Percentiles rank a stretch among this genome's conserved stretches.
These are phyloP conservation scores for Murraya paniculata DNA, from an alignment of 345 rosid genomes.

Conservation along the genomic window DNA sequence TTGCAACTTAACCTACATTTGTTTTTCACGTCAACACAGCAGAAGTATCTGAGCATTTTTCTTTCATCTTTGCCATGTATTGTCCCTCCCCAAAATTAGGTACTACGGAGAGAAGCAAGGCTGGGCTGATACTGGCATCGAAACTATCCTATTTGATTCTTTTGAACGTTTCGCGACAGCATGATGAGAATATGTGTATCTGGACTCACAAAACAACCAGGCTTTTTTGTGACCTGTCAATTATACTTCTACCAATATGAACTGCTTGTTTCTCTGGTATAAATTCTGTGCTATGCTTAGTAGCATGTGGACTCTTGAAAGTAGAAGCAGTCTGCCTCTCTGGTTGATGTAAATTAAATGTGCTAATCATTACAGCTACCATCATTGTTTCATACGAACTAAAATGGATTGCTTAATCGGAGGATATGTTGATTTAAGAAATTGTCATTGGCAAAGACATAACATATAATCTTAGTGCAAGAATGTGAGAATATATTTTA, in stretches of 20 bases:
- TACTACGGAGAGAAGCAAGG: constrained; percentile 76
- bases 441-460: neutral
- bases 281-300: neutral
- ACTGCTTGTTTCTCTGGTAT: neutral
- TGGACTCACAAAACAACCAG: neutral
- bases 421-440: neutral
- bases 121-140: constrained; percentile 35
- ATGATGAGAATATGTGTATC: neutral
- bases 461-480: neutral
- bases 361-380: neutral
- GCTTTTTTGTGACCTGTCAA: neutral
- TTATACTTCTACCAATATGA: neutral
- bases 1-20: neutral
- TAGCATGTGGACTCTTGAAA: neutral
- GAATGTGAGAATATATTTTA: neutral
- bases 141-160: neutral
- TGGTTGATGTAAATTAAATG: neutral
- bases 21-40: neutral
- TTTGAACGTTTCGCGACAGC: neutral
- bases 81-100: constrained; percentile 36
- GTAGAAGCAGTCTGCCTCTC: neutral
- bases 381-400: neutral
- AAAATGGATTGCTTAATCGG: neutral
- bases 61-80: neutral
- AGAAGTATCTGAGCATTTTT: neutral